phyloP scores from a whole-genome alignment of 73 alveolate genomes.

The Paramecium bursaria region DNA sequence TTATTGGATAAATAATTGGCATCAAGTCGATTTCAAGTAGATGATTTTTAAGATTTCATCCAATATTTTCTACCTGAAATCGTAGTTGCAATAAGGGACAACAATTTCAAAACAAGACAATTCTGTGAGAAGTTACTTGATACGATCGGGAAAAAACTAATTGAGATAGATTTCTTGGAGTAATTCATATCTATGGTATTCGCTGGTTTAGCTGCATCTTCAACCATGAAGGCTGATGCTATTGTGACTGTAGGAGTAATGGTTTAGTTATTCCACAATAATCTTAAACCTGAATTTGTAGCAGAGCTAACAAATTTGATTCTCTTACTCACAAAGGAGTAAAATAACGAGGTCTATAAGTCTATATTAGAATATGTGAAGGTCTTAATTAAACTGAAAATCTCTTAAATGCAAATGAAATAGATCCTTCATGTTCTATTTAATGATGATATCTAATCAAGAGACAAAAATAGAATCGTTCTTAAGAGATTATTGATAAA shows the following conservation, averaged over 20 bases:
- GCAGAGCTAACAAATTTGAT: slow-evolving; percentile 55
- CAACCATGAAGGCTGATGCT: slow-evolving; percentile 69
- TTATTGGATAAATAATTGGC: slow-evolving; percentile 33
- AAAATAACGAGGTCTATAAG: slow-evolving; percentile 62
- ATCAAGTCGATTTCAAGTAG: not conserved
- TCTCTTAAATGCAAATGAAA: not conserved
- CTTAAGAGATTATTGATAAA: slow-evolving; percentile 45
- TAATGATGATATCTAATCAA: slow-evolving; percentile 37
- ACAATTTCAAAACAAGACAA: slow-evolving; percentile 51
- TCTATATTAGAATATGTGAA: slow-evolving; percentile 54
- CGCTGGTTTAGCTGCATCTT: slow-evolving; percentile 68
- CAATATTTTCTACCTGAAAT: slow-evolving; percentile 66
- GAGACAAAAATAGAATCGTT: slow-evolving; percentile 61
- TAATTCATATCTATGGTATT: slow-evolving; percentile 69
- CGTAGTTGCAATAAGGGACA: slow-evolving; percentile 64
- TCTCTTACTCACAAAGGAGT: slow-evolving; percentile 43
- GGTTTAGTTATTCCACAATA: slow-evolving; percentile 39
- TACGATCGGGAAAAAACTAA: slow-evolving; percentile 52
- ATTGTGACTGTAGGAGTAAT: slow-evolving; percentile 46
- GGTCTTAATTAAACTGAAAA: slow-evolving; percentile 14
- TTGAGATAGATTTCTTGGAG: slow-evolving; percentile 25
- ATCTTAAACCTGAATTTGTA: slow-evolving; percentile 25
- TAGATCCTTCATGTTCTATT: not conserved
- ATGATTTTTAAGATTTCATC: slow-evolving; percentile 44
- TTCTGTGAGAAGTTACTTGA: slow-evolving; percentile 9